Conservation (phyloP, 345 rosid species). For the Mallotus nudiflorus region DNA sequence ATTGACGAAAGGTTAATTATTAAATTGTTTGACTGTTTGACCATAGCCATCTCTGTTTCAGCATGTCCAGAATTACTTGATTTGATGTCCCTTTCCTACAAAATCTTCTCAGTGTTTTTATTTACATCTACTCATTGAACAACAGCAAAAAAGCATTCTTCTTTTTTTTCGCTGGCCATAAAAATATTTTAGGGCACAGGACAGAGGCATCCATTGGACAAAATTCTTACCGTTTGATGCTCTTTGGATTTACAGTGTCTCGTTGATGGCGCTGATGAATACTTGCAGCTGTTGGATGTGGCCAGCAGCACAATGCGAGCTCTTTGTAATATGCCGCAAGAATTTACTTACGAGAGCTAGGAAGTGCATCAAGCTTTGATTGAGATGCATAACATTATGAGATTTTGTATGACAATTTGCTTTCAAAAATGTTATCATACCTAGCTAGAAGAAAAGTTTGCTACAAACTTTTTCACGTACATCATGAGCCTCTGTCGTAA, state of each 20-base stretch:
- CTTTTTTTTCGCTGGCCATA: background rate
- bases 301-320: constrained; percentile 68
- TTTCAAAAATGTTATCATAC: background rate
- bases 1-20: background rate
- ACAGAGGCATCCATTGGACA: background rate
- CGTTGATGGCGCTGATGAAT: constrained; percentile 93
- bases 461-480: background rate
- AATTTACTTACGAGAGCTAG: constrained; percentile 47
- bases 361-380: background rate
- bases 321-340: constrained; percentile 73
- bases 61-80: no score
- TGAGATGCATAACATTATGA: background rate
- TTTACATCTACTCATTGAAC: background rate
- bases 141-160: background rate
- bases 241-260: constrained; percentile 57
- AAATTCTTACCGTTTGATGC: constrained; percentile 1
- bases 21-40: background rate
- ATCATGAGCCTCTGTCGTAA: background rate
- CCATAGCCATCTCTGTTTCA: background rate
- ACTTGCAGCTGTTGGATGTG: constrained; percentile 87
- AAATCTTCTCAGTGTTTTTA: no score
- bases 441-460: background rate
- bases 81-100: no score
- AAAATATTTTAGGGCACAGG: background rate
- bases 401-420: background rate